phyloP scores from a whole-genome alignment of 148 eudicot species.

The Rhododendron vialii region DNA sequence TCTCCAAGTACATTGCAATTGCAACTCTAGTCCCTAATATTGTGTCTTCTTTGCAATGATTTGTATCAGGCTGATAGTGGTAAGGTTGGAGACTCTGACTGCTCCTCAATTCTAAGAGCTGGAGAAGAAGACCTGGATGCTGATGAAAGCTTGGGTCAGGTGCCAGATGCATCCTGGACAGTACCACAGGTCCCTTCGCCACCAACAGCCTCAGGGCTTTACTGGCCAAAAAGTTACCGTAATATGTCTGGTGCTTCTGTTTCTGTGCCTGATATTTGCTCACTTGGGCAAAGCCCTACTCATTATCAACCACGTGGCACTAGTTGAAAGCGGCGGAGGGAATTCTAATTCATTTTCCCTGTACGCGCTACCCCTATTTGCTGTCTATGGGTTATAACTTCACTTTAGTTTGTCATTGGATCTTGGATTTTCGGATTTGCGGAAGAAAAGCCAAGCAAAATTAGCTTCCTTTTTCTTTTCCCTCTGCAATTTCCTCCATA shows the following conservation, averaged over 20 bases:
- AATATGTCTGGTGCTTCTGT: slow-evolving; percentile 28
- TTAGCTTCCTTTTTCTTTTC: not conserved
- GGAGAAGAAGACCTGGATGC: slow-evolving; percentile 65
- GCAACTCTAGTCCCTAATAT: not conserved
- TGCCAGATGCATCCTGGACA: slow-evolving; percentile 70
- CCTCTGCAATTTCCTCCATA: not conserved
- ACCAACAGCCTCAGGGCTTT: slow-evolving; percentile 75
- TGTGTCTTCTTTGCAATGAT: not conserved
- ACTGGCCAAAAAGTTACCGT: slow-evolving; percentile 61
- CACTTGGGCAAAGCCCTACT: slow-evolving; percentile 17
- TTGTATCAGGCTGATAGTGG: slow-evolving; percentile 69
- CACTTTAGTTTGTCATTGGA: not conserved
- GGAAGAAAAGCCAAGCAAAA: not conserved
- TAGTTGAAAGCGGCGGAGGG: slow-evolving; percentile 37
- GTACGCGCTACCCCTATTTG: not conserved
- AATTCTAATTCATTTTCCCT: slow-evolving; percentile 14
- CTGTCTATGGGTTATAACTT: not conserved
- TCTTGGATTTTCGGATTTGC: not conserved
- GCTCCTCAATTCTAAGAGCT: slow-evolving; percentile 49
- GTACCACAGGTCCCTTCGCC: slow-evolving; percentile 76
- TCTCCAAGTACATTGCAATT: not conserved
- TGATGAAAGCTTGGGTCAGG: slow-evolving; percentile 69
- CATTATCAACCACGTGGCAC: slow-evolving; percentile 22
- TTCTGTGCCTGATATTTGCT: slow-evolving; percentile 69
- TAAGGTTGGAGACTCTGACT: slow-evolving; percentile 70